Percentiles rank a stretch among this genome's conserved stretches.
Conservation (phyloP, 2,329 filamentous ascomycete genomes). For the Trichoderma lentiforme region DNA sequence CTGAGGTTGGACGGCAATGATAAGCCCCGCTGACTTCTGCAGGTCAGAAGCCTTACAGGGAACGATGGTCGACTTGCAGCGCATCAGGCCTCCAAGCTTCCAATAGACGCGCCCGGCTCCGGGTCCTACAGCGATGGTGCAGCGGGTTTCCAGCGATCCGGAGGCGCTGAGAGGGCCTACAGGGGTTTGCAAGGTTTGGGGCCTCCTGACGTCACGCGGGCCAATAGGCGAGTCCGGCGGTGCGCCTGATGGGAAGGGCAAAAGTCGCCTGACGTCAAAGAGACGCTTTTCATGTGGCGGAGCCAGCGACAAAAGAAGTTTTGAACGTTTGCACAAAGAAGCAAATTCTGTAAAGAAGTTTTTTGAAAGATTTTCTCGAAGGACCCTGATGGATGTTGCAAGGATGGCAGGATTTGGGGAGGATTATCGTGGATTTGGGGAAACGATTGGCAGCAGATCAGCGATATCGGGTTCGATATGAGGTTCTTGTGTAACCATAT, state of each 20-base stretch:
- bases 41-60: neutral
- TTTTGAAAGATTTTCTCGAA: neutral
- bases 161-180: neutral
- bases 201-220: slow-evolving; percentile 16
- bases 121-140: neutral
- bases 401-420: neutral
- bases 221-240: slow-evolving; percentile 5
- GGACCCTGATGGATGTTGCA: neutral
- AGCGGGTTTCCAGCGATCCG: neutral
- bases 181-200: neutral
- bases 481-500: neutral
- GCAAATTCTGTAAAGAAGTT: neutral
- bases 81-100: neutral
- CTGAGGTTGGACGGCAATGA: neutral
- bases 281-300: slow-evolving; percentile 35
- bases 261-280: slow-evolving; percentile 19
- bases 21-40: neutral
- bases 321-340: neutral
- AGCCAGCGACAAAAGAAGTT: neutral
- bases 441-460: neutral
- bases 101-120: neutral
- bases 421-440: neutral
- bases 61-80: neutral
- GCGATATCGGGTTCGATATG: neutral
- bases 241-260: neutral